phyloP scores from a whole-genome alignment of 163 green algal genomes.

The Chlorella variabilis region DNA sequence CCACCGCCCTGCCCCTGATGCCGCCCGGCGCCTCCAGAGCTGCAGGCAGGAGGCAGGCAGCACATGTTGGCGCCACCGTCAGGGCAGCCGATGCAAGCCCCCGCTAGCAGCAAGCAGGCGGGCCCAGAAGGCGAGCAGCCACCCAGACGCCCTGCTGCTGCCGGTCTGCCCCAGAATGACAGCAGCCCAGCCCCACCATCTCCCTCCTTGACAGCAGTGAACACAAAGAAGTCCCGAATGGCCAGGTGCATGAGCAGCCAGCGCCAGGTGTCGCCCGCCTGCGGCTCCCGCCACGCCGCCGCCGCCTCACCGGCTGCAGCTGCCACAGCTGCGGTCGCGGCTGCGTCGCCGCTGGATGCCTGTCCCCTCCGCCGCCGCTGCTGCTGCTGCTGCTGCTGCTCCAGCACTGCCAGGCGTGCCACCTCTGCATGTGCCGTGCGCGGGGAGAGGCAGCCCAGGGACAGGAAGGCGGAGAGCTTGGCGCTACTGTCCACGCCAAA shows the following conservation, averaged over 20 bases:
- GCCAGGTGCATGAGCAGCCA: constrained; percentile 51
- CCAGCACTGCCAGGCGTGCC: not conserved
- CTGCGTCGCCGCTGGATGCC: not conserved
- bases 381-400: constrained; percentile 14
- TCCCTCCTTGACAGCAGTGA: constrained; percentile 52
- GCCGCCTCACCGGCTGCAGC: not conserved
- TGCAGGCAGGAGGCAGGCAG: not conserved
- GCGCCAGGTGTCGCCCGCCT: constrained; percentile 13
- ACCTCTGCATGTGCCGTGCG: constrained; percentile 34
- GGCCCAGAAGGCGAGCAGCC: not conserved
- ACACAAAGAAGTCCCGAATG: constrained; percentile 64
- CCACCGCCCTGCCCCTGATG: not conserved
- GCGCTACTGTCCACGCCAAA: constrained; percentile 41
- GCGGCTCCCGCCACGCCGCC: not conserved
- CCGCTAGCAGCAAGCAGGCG: not conserved
- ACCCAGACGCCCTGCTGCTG: not conserved
- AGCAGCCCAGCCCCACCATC: constrained; percentile 6
- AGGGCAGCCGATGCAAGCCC: too few relatives aligned
- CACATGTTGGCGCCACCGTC: too few relatives aligned
- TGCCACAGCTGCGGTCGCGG: not conserved
- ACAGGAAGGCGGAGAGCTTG: constrained; percentile 48
- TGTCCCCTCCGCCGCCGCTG: not conserved
- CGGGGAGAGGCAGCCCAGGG: constrained; percentile 46
- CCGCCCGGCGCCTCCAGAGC: not conserved
- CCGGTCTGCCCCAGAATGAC: not conserved